Conservation (phyloP, 2,329 filamentous ascomycete species). For the Aureobasidium musti region DNA sequence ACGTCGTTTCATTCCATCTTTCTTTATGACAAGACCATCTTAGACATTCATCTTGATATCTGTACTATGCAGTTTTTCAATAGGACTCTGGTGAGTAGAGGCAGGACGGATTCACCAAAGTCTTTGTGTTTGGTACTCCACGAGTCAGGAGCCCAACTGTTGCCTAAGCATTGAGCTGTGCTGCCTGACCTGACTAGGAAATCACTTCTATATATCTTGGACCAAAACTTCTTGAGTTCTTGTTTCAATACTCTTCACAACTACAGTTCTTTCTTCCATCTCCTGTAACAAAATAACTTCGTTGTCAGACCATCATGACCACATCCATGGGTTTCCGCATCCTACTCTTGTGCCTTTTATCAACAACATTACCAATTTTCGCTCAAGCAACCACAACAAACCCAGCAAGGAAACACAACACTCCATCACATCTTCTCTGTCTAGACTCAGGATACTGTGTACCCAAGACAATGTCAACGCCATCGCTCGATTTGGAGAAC, state of each 20-base stretch:
- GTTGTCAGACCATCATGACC: neutral
- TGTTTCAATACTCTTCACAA: no score
- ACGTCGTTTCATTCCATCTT: neutral
- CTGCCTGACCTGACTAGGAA: conserved; percentile 3
- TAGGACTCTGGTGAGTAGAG: neutral
- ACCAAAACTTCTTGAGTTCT: neutral
- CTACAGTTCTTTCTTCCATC: neutral
- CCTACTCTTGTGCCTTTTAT: neutral
- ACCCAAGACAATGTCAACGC: neutral
- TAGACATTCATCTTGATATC: neutral
- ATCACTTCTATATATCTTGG: neutral
- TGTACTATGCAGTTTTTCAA: neutral
- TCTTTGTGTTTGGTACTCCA: no score
- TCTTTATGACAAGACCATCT: neutral
- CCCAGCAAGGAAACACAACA: neutral
- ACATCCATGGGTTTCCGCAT: neutral
- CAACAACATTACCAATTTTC: neutral
- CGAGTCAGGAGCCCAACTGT: neutral
- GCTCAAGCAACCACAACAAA: neutral
- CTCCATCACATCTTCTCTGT: neutral
- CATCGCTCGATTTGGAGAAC: neutral
- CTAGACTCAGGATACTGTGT: neutral
- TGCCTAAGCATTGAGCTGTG: conserved; percentile 4
- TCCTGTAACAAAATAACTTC: neutral
- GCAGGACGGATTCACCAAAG: no score